Conservation (phyloP, 495 filamentous ascomycete species). For the Gamarada debralockiae region DNA sequence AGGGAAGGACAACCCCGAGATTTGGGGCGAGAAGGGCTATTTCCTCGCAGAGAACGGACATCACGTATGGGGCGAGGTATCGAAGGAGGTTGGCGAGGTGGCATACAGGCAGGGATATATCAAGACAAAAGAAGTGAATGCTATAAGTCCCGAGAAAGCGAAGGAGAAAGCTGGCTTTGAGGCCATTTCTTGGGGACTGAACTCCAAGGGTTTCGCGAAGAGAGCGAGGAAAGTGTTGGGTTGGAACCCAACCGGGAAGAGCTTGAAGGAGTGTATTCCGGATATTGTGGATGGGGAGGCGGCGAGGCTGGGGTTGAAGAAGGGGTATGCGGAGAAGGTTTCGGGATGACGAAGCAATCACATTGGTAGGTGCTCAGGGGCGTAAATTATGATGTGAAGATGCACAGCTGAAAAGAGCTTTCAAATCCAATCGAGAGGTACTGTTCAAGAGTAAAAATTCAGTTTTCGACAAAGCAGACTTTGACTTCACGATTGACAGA, state of each 20-base stretch:
- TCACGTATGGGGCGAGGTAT: constrained; percentile 66
- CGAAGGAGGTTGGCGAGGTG: constrained; percentile 53
- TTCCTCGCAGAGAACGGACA: constrained; percentile 70
- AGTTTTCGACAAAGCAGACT: no score
- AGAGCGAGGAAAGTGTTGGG: constrained; percentile 57
- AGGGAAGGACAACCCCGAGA: constrained; percentile 49
- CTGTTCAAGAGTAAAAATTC: no score
- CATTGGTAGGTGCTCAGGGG: no score
- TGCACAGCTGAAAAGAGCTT: no score
- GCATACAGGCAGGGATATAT: constrained; percentile 63
- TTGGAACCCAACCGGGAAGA: constrained; percentile 50
- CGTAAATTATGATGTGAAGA: no score
- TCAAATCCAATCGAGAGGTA: no score
- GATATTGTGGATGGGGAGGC: constrained; percentile 48
- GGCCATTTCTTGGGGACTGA: constrained; percentile 49
- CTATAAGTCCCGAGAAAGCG: constrained; percentile 18
- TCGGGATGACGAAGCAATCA: background rate
- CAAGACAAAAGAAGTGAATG: constrained; percentile 46
- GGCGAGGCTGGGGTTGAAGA: constrained; percentile 28
- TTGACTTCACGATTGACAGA: no score
- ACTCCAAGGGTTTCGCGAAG: constrained; percentile 52
- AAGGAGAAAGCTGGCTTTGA: constrained; percentile 31
- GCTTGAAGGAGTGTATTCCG: constrained; percentile 48
- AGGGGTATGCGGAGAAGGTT: background rate
- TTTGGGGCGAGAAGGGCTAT: constrained; percentile 72